Evolutionary conservation across 176 grass and related monocot species (phyloP).

Genomic region (Aegilops longissima): DNA sequence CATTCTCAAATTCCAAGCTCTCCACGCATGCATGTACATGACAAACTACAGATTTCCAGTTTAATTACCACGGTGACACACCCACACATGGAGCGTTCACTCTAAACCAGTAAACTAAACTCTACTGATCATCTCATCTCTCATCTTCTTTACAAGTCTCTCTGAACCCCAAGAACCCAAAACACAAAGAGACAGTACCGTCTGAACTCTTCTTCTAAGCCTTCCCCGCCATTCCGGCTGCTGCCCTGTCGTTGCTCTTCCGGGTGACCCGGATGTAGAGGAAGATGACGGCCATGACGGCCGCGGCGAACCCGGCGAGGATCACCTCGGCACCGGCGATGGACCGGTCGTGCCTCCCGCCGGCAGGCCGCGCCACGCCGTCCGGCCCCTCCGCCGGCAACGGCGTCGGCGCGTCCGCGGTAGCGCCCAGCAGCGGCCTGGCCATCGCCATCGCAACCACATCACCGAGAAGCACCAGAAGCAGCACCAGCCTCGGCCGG

Average conservation of each 20-base stretch:
- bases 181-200: not conserved
- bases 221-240: not conserved
- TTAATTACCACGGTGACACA: not conserved
- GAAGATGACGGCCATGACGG: slow-evolving; percentile 59
- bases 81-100: not conserved
- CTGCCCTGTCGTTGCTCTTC: slow-evolving; percentile 11
- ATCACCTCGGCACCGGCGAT: slow-evolving; percentile 74
- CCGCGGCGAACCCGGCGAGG: slow-evolving; percentile 72
- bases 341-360: slow-evolving; percentile 43
- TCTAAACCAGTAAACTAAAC: not conserved
- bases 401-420: slow-evolving; percentile 47
- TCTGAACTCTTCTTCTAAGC: not conserved
- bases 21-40: not conserved
- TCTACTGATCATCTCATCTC: not conserved
- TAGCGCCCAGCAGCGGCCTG: slow-evolving; percentile 41
- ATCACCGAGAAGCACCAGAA: not conserved
- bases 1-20: not conserved
- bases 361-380: not conserved
- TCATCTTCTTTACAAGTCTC: not conserved
- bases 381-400: slow-evolving; percentile 14
- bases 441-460: slow-evolving; percentile 3
- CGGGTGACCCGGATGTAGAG: slow-evolving; percentile 76
- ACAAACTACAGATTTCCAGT: not conserved
- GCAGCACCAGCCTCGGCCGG: slow-evolving; percentile 19
- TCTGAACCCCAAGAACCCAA: slow-evolving; percentile 17